Conservation (phyloP, 1,139 yeast genomes). For the Suhomyces chickasaworum region DNA sequence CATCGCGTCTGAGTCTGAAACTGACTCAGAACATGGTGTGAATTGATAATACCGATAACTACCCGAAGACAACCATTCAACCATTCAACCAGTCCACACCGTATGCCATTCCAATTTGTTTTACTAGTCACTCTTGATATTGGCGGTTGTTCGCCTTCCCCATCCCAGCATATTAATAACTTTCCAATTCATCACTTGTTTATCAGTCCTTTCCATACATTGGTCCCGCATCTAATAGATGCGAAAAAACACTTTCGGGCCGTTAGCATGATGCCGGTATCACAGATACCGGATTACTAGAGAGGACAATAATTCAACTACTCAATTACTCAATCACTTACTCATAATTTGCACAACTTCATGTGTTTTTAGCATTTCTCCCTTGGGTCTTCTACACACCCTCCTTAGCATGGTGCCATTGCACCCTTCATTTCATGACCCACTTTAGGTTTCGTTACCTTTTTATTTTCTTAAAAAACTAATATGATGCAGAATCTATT, state of each 20-base stretch:
- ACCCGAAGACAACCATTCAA: neutral
- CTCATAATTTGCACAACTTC: neutral
- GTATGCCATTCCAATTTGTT: no score
- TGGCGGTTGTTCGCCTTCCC: neutral
- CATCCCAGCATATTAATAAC: neutral
- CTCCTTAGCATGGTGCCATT: neutral
- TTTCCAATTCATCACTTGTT: neutral
- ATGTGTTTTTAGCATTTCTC: neutral
- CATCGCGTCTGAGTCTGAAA: neutral
- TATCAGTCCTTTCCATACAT: neutral
- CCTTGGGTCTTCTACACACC: neutral
- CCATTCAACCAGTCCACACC: no score
- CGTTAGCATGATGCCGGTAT: no score
- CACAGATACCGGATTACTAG: no score
- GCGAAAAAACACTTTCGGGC: neutral
- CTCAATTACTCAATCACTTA: no score
- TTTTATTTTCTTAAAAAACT: neutral
- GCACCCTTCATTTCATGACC: constrained; percentile 6
- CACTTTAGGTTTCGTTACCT: neutral
- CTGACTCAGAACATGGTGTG: neutral
- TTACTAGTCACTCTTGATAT: no score
- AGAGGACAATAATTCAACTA: no score
- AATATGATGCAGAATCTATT: neutral
- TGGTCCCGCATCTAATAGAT: neutral
- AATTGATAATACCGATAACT: neutral